These are phyloP conservation scores for Xerocomellus intermedius DNA, from an alignment of 768 basidiomycete genomes.

Conservation along the genomic window DNA sequence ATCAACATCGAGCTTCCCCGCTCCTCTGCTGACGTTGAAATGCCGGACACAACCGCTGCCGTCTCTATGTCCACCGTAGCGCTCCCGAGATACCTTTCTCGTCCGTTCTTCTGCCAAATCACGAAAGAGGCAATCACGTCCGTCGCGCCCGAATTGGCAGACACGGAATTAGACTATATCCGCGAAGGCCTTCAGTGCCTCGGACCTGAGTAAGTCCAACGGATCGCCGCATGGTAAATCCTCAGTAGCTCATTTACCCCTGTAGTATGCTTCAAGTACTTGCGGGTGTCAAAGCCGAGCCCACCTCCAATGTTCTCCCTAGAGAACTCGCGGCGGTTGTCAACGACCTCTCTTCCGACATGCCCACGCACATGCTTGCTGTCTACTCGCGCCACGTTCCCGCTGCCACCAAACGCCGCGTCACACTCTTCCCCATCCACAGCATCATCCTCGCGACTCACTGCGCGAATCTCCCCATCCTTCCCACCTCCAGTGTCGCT, in stretches of 20 bases:
- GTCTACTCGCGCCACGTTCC: conserved; percentile 28
- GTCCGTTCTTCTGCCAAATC: conserved; percentile 18
- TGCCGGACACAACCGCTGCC: conserved; percentile 3
- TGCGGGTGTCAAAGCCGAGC: conserved; percentile 26
- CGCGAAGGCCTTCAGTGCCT: conserved; percentile 28
- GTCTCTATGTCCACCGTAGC: conserved; percentile 10
- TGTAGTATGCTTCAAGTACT: conserved; percentile 33
- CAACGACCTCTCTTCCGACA: conserved; percentile 31
- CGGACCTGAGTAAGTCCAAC: conserved; percentile 25
- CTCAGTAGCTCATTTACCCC: conserved; percentile 7
- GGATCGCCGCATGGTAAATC: not conserved
- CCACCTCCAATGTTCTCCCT: conserved; percentile 24
- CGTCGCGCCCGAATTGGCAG: conserved; percentile 28
- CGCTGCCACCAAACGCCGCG: conserved; percentile 26
- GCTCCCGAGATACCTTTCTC: conserved; percentile 27
- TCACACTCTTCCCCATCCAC: conserved; percentile 38
- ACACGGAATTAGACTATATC: conserved; percentile 24
- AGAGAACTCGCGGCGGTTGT: conserved; percentile 25
- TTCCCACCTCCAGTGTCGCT: conserved; percentile 15
- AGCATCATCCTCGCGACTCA: conserved; percentile 34
- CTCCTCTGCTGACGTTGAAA: conserved; percentile 3
- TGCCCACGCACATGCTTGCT: conserved; percentile 34
- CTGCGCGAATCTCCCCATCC: conserved; percentile 30
- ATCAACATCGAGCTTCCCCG: conserved; percentile 32
- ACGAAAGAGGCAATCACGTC: conserved; percentile 12